phyloP scores from a whole-genome alignment of 345 rosid genomes.

The Euclidium syriacum region DNA sequence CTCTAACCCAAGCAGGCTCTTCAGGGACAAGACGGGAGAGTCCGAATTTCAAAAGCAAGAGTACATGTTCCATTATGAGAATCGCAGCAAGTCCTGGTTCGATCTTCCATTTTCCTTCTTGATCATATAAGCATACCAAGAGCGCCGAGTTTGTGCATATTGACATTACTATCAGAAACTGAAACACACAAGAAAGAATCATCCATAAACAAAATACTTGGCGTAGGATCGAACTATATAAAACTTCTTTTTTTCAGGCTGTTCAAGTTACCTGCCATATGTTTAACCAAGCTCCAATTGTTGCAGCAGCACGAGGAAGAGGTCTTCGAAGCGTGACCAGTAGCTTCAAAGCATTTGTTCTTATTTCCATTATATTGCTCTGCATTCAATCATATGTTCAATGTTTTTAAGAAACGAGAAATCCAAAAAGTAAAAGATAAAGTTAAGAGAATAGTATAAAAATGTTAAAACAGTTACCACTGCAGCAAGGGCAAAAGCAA shows the following conservation, averaged over 20 bases:
- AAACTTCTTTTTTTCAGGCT: background rate
- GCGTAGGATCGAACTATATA: background rate
- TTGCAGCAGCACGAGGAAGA: slow-evolving; percentile 74
- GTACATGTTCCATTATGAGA: slow-evolving; percentile 77
- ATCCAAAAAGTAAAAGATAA: background rate
- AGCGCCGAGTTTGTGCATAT: slow-evolving; percentile 90
- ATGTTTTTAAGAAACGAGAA: background rate
- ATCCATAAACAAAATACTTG: background rate
- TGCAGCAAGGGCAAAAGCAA: slow-evolving; percentile 69
- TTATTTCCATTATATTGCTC: slow-evolving; percentile 78
- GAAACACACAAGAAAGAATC: slow-evolving; percentile 12
- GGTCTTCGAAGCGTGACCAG: slow-evolving; percentile 69
- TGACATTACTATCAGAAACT: slow-evolving; percentile 82
- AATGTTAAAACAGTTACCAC: slow-evolving; percentile 38
- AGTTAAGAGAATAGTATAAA: background rate
- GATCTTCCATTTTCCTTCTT: slow-evolving; percentile 84
- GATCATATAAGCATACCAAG: slow-evolving; percentile 78
- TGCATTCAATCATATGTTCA: slow-evolving; percentile 25
- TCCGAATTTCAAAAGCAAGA: slow-evolving; percentile 73
- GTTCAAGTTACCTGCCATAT: slow-evolving; percentile 68
- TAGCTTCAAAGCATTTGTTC: slow-evolving; percentile 84
- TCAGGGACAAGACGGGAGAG: slow-evolving; percentile 81
- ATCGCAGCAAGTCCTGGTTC: slow-evolving; percentile 90
- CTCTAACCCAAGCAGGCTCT: slow-evolving; percentile 96
- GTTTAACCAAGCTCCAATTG: slow-evolving; percentile 92